Conservation (phyloP, 2,329 filamentous ascomycete genomes). For the Aspergillus flavus region DNA sequence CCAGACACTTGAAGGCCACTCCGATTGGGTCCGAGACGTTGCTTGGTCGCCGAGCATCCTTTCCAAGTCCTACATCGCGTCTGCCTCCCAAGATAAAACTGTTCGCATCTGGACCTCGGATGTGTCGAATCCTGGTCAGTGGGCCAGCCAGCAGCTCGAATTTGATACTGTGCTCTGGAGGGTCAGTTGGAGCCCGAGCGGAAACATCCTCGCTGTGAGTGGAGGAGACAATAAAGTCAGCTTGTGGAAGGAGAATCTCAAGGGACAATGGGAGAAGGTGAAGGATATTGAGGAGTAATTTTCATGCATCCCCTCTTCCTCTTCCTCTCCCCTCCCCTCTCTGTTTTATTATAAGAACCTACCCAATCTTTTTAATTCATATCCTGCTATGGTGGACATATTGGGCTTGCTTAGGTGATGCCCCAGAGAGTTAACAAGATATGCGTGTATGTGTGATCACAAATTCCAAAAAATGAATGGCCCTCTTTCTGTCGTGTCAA, state of each 20-base stretch:
- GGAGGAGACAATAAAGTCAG: slow-evolving; percentile 96
- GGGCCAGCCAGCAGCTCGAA: slow-evolving; percentile 81
- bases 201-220: slow-evolving; percentile 92
- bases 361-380: neutral
- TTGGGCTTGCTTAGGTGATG: neutral
- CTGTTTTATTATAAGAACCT: slow-evolving; percentile 9
- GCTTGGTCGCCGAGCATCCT: slow-evolving; percentile 95
- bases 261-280: slow-evolving; percentile 94
- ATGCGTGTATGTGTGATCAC: slow-evolving; percentile 5
- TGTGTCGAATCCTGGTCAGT: slow-evolving; percentile 66
- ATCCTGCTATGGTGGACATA: neutral
- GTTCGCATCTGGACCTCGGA: slow-evolving; percentile 95
- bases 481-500: slow-evolving; percentile 23
- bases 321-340: slow-evolving; percentile 11
- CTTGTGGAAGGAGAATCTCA: slow-evolving; percentile 97
- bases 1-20: slow-evolving; percentile 72
- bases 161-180: slow-evolving; percentile 93
- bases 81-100: slow-evolving; percentile 93
- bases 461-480: slow-evolving; percentile 40
- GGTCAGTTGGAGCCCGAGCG: slow-evolving; percentile 96
- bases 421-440: neutral
- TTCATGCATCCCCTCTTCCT: slow-evolving; percentile 15
- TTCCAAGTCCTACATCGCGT: slow-evolving; percentile 95
- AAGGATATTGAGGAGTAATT: slow-evolving; percentile 88
- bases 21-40: slow-evolving; percentile 96